Conservation (phyloP, 768 basidiomycete genomes). For the Crepidotus variabilis region DNA sequence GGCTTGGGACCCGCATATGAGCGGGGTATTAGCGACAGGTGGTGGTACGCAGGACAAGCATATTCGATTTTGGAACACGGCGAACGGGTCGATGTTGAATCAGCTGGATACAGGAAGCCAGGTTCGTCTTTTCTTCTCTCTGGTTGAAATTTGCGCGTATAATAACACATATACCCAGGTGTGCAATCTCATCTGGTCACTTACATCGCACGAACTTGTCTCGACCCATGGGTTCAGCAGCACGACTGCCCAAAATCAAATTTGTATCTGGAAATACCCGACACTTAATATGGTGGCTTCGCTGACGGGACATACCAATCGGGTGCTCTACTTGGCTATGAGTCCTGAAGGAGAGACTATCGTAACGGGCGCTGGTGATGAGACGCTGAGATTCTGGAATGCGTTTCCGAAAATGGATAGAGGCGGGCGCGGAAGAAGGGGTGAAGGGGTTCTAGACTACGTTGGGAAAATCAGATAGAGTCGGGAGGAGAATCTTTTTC, state of each 20-base stretch:
- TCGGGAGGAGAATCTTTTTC: not conserved
- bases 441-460: slow-evolving; percentile 39
- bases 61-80: slow-evolving; percentile 95
- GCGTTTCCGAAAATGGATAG: slow-evolving; percentile 81
- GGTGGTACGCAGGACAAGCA: slow-evolving; percentile 99
- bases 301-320: slow-evolving; percentile 90
- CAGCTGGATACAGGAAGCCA: slow-evolving; percentile 96
- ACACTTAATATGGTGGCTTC: slow-evolving; percentile 92
- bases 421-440: slow-evolving; percentile 34
- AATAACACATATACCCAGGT: slow-evolving; percentile 46
- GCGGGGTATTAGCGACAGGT: slow-evolving; percentile 88
- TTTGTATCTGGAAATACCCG: slow-evolving; percentile 94
- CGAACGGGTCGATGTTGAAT: slow-evolving; percentile 78
- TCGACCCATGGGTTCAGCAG: slow-evolving; percentile 97
- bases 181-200: slow-evolving; percentile 95
- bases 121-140: slow-evolving; percentile 40
- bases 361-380: slow-evolving; percentile 96
- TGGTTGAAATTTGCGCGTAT: slow-evolving; percentile 8
- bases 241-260: slow-evolving; percentile 92
- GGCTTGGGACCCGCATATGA: slow-evolving; percentile 95
- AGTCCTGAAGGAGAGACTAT: slow-evolving; percentile 97
- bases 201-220: slow-evolving; percentile 94
- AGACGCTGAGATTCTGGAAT: slow-evolving; percentile 97
- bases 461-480: slow-evolving; percentile 47
- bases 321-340: slow-evolving; percentile 97